Percentiles rank a stretch among this genome's conserved stretches.
Evolutionary conservation across 805 yeast genomes (phyloP).

Genomic region (Hermanozyma aechmeae): DNA sequence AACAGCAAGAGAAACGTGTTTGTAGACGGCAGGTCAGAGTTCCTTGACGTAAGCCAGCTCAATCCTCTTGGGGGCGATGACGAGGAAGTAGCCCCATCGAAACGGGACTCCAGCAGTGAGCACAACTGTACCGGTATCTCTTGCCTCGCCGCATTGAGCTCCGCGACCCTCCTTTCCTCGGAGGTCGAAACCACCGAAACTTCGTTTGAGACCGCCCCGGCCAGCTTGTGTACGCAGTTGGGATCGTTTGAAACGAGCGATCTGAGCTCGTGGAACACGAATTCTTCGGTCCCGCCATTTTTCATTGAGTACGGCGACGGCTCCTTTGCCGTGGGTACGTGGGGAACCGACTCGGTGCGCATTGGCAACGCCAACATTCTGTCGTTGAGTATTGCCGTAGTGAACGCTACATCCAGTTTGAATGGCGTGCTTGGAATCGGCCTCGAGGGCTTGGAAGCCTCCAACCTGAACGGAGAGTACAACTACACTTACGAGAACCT

Average conservation of each 20-base stretch:
- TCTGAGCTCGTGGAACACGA: background rate
- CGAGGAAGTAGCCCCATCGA: too few relatives aligned
- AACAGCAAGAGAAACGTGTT: too few relatives aligned
- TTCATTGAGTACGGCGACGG: conserved; percentile 1
- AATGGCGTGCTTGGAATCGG: conserved; percentile 2
- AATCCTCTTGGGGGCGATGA: too few relatives aligned
- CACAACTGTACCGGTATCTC: too few relatives aligned
- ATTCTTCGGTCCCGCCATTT: background rate
- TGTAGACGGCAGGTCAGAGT: too few relatives aligned
- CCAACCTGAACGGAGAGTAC: conserved; percentile 7
- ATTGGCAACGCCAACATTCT: background rate
- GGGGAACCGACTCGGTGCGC: conserved; percentile 1
- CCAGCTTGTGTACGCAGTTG: background rate
- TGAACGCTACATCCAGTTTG: background rate
- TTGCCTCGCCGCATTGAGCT: too few relatives aligned
- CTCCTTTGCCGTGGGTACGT: conserved; percentile 1
- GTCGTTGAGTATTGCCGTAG: conserved; percentile 1
- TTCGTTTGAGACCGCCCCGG: too few relatives aligned
- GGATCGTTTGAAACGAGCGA: background rate
- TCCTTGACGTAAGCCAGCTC: too few relatives aligned
- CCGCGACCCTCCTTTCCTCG: too few relatives aligned
- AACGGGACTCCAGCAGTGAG: too few relatives aligned
- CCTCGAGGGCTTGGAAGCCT: conserved; percentile 1
- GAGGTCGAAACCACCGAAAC: too few relatives aligned
- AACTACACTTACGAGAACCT: conserved; percentile 13